Evolutionary conservation across 768 basidiomycete species (phyloP), one percentile per base, ranked within the genome.

Genomic region (Paxillus involutus): DNA sequence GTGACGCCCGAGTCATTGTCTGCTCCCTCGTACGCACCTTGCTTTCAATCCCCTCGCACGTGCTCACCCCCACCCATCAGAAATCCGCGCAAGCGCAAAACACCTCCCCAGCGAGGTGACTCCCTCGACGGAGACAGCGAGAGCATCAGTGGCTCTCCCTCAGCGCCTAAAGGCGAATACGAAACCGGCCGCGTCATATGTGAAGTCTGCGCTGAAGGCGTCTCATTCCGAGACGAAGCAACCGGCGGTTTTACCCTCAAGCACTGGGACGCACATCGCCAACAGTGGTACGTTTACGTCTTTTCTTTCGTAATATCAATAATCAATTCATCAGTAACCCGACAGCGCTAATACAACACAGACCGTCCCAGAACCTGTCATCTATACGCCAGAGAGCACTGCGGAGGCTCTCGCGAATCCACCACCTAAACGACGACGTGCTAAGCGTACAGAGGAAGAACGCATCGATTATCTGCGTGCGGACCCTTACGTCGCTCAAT

Each of bases 401-500:
- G 73, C 71, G 13, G 73, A 76, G 55, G 65, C 73, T 13, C 70
- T 75, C n/a, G 68, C 75, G 2, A 76, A 79, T 61, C 79, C 79
- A 4, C 78, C 80, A 0, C 68, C 77, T 13, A 88, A 89, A 63
- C 82, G 86, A 17, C 81, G 88, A 4, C 79, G 88, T 32, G 85
- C 88, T 0, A 90, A 90, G 62, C 80, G 88, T 36, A 85, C 87
- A 0, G 89, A 91, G 57, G 86, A 88, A 37, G 87, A 89, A 55
- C 83, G 87, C 17, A 89, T 89, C 58, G 80, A 83, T 43, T 89
- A 89, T 55, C 62, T 80, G 53, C 79, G 83, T 44, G 75, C 79
- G 0, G 89, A 91, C 65, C 86, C 86, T 14, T 88, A 89, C 60
- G 88, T 91, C 40, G 86, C 83, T n/a, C 78, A 86, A 59, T 89